Conservation (phyloP, 495 filamentous ascomycete species). For the Cercophora sp. region DNA sequence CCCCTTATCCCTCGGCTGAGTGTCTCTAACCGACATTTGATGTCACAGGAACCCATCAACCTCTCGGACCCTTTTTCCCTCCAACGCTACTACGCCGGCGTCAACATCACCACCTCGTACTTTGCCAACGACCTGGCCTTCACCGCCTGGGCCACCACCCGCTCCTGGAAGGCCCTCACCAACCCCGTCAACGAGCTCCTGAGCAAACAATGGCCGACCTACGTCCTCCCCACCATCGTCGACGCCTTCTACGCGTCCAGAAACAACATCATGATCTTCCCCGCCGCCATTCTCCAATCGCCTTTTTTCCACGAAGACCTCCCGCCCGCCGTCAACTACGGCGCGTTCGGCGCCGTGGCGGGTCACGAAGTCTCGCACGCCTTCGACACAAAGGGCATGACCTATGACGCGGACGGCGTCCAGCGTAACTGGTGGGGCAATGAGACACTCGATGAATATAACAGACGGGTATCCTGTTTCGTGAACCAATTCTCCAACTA, state of each 20-base stretch:
- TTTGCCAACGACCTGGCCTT: too few species aligned
- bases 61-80: too few species aligned
- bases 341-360: constrained; percentile 47
- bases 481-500: constrained; percentile 64
- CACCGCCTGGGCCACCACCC: too few species aligned
- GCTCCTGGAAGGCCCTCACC: too few species aligned
- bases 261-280: constrained; percentile 68
- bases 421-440: constrained; percentile 70
- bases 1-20: too few species aligned
- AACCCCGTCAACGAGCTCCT: too few species aligned
- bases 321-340: constrained; percentile 64
- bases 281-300: constrained; percentile 69
- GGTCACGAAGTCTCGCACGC: constrained; percentile 67
- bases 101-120: too few species aligned
- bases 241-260: constrained; percentile 62
- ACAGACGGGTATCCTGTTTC: constrained; percentile 62
- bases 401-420: constrained; percentile 65
- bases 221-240: too few species aligned
- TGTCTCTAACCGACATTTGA: too few species aligned
- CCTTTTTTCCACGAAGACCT: constrained; percentile 61
- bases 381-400: constrained; percentile 65
- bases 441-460: constrained; percentile 51
- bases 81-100: too few species aligned
- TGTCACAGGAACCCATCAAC: too few species aligned
- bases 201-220: too few species aligned